Evolutionary conservation across 2,329 filamentous ascomycete species (phyloP), one percentile per base, ranked within the genome.

Genomic region (Neonectria coccinea): DNA sequence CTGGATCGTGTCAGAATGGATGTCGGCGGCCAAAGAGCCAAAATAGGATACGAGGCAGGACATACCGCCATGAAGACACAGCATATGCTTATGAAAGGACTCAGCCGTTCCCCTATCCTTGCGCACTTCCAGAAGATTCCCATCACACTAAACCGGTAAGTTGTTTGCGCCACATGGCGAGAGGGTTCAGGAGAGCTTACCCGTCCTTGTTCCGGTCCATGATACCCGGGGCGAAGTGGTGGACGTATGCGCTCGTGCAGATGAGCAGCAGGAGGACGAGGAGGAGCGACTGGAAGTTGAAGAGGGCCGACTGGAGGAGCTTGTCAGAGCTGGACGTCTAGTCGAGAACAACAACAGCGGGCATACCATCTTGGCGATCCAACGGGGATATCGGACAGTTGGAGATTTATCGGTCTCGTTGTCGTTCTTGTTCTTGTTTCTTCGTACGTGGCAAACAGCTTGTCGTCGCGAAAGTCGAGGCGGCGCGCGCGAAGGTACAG

Each of bases 281-380:
- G 73, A 99, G 88, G 73, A 98, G 91, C 64, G 94, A 97, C 81
- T 97, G 94, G 85, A 99, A 98, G 83, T 98, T 98, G 90, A 99
- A 97, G 76, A 99, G 91, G 59, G 96, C 96, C 64, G 96, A 92
- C 96, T 97, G 75, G 29, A 27, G 20, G 16, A 27, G 36, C 16
- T 33, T 39, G 64, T 73, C 63, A 73, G 67, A 53, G 42, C 31
- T 62, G 36, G 52, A 29, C 22, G 57, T 36, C 39, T 42, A 20
- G 16, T 48, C 16, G 29, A 4, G 22, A 18, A 48, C 36, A 58
- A 48, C 36, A 58, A 47, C 22, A 51, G 31, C 16, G n/a, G 39
- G 14, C 60, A 41, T 70, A 77, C 76, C 76, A 78, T 78, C 8
- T 62, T 75, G 54, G 47, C 52, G 41, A 54, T 55, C 62, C 18